These are phyloP conservation scores for Pichia kluyveri DNA, from an alignment of 805 yeast species.

Conservation along the genomic window DNA sequence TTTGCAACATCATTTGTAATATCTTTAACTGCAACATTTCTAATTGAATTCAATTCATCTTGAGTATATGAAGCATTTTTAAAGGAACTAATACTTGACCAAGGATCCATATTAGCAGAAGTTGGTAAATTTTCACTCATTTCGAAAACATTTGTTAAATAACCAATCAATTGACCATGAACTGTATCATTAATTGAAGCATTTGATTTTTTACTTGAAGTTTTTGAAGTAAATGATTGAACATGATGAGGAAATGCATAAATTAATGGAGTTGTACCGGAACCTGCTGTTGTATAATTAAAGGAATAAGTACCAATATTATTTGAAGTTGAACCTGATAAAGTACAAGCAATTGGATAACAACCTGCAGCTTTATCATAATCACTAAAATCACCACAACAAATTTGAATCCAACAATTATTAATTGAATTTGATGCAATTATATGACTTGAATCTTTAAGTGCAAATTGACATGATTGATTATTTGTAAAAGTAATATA, in stretches of 20 bases:
- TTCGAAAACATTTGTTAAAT: conserved; percentile 30
- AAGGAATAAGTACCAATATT: conserved; percentile 33
- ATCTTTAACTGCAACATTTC: conserved; percentile 29
- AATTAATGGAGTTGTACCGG: conserved; percentile 31
- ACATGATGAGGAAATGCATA: conserved; percentile 48
- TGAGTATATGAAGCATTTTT: conserved; percentile 27
- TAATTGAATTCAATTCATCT: conserved; percentile 31
- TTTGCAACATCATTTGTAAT: conserved; percentile 39
- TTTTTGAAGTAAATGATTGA: conserved; percentile 27
- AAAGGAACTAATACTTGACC: conserved; percentile 38
- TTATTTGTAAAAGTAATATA: conserved; percentile 30
- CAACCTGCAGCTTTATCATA: conserved; percentile 63
- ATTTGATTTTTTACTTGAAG: conserved; percentile 24
- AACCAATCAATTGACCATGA: conserved; percentile 40
- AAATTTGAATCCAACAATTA: conserved; percentile 40
- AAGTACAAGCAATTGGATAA: conserved; percentile 32
- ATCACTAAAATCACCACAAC: conserved; percentile 31
- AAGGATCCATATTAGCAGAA: conserved; percentile 41
- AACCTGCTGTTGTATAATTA: conserved; percentile 36
- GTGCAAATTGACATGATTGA: conserved; percentile 22
- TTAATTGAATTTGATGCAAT: conserved; percentile 31
- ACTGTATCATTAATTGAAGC: conserved; percentile 39
- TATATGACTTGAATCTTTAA: conserved; percentile 27
- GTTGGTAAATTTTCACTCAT: conserved; percentile 37
- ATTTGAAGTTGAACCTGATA: conserved; percentile 34